These are phyloP conservation scores for Psilocybe cubensis DNA, from an alignment of 768 basidiomycete species.

Conservation along the genomic window DNA sequence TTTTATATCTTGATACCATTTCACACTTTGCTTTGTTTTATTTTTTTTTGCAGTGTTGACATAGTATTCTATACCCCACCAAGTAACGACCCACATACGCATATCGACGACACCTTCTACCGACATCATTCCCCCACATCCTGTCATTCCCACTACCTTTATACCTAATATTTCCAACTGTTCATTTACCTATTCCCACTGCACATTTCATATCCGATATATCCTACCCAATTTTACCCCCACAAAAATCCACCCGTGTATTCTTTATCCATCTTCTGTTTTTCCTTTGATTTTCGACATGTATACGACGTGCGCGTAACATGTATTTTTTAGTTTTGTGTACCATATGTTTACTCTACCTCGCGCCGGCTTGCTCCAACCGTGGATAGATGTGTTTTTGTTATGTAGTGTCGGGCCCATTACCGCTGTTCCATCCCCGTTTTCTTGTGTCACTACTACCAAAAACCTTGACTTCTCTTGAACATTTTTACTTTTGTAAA, in stretches of 20 bases:
- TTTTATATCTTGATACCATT: background rate
- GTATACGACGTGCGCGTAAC: slow-evolving; percentile 32
- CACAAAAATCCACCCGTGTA: slow-evolving; percentile 30
- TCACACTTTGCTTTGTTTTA: slow-evolving; percentile 1
- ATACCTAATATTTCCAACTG: background rate
- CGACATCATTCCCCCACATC: background rate
- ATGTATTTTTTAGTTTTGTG: background rate
- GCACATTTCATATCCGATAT: background rate
- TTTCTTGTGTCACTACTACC: background rate
- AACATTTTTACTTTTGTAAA: background rate
- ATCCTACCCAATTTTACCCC: background rate
- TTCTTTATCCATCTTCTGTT: slow-evolving; percentile 36
- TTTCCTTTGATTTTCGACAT: slow-evolving; percentile 29
- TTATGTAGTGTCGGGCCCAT: no score
- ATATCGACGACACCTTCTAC: background rate
- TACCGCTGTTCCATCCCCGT: background rate
- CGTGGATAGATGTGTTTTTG: background rate
- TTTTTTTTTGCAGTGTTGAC: background rate
- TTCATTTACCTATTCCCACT: background rate
- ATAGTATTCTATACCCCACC: slow-evolving; percentile 1
- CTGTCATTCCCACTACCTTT: background rate
- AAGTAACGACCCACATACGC: slow-evolving; percentile 1
- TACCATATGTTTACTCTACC: slow-evolving; percentile 16
- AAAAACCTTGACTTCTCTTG: background rate
- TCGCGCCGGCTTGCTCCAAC: slow-evolving; percentile 23